phyloP scores from a whole-genome alignment of 106 monocot genomes.

The Dendrobium nobile region DNA sequence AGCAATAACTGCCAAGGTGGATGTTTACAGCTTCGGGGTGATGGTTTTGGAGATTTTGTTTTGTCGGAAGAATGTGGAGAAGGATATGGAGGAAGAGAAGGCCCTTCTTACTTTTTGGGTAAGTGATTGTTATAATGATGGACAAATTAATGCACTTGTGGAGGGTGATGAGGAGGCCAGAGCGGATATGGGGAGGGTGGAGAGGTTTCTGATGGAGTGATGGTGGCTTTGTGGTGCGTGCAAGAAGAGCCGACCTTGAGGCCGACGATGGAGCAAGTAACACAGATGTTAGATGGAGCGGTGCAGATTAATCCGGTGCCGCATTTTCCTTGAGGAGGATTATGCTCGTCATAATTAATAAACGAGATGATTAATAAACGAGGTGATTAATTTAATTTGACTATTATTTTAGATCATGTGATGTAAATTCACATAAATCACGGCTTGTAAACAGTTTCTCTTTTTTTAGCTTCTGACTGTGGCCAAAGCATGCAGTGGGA shows the following conservation, averaged over 20 bases:
- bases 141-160: conserved; percentile 43
- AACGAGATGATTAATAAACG: too few relatives aligned
- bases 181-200: conserved; percentile 20
- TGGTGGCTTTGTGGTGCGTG: conserved; percentile 60
- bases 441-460: too few relatives aligned
- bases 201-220: conserved; percentile 19
- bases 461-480: too few relatives aligned
- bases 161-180: conserved; percentile 24
- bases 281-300: conserved; percentile 49
- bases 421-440: too few relatives aligned
- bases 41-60: conserved; percentile 58
- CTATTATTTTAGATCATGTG: too few relatives aligned
- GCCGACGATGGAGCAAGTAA: conserved; percentile 54
- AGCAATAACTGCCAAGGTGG: conserved; percentile 42
- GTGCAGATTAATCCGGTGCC: too few relatives aligned
- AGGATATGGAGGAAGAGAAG: conserved; percentile 19
- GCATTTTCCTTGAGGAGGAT: too few relatives aligned
- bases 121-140: conserved; percentile 3
- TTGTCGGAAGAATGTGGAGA: conserved; percentile 31
- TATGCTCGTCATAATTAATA: too few relatives aligned
- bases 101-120: conserved; percentile 28
- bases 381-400: too few relatives aligned
- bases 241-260: conserved; percentile 43
- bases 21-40: conserved; percentile 76
- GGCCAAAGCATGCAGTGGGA: too few relatives aligned